Evolutionary conservation across 768 basidiomycete species (phyloP), one percentile per base, ranked within the genome.

Genomic region (Rhizopogon roseolus): DNA sequence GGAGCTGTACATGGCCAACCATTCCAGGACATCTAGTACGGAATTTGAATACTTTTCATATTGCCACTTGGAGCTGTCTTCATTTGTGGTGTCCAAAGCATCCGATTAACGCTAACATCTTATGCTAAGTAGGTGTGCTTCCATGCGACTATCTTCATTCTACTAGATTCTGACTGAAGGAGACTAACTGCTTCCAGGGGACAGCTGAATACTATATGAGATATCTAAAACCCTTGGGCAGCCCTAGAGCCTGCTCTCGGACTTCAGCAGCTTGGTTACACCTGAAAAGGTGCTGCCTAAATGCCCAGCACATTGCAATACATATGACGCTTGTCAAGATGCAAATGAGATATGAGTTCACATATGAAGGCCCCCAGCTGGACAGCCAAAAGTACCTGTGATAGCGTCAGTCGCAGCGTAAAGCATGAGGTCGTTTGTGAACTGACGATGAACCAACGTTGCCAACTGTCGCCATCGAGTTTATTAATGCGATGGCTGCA

Each of bases 361-460:
- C 66, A 64, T 92, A 93, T 5, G 78, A 77, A 2, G 84, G 87
- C 0, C 85, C 88, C 86, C 86, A 91, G 4, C 64, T 59, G 27
- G 67, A 70, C 6, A 84, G 86, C 84, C 85, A 90, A 13, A 81
- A 70, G 59, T 86, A 86, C 37, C 81, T 81, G 55, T 19, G 27
- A 38, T 16, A 9, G 46, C 3, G 22, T 27, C 6, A 19, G 38
- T 39, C 7, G 14, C 9, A 37, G 3, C 25, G 34, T 29, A 19
- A 17, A 27, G 46, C 11, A 28, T 36, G 45, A 55, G 49, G 27
- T n/a, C 11, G 52, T 6, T 34, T 3, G 28, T 55, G 60, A 25
- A 81, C 82, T 72, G 72, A 93, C 74, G 89, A 84, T 57, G 91
- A 89, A 41, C 82, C 72, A 34, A 95, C 76, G 70, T 94, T 95